Evolutionary conservation across 2,329 filamentous ascomycete genomes (phyloP).

Genomic region (Xylariaceae sp.): DNA sequence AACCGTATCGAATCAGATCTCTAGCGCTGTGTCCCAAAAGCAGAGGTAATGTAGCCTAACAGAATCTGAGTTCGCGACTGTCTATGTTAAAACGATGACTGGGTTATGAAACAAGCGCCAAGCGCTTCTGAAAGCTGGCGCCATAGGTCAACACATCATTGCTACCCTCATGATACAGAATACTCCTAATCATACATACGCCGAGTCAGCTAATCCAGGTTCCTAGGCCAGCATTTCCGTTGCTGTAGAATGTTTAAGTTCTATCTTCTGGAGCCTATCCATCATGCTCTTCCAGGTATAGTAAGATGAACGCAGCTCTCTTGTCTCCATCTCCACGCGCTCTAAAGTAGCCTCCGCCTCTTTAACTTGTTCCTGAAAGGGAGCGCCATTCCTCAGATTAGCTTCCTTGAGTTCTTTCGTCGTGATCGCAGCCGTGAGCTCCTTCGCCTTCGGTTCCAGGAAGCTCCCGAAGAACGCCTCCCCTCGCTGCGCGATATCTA

Average conservation of each 20-base stretch:
- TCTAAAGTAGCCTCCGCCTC: background rate
- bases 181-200: no score
- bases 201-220: no score
- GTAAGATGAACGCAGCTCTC: background rate
- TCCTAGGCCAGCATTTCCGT: conserved; percentile 3
- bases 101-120: no score
- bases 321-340: background rate
- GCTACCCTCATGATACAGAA: no score
- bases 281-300: conserved; percentile 4
- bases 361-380: conserved; percentile 1
- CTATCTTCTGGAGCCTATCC: conserved; percentile 1
- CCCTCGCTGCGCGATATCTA: conserved; percentile 7
- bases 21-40: no score
- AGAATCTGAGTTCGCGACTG: no score
- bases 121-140: no score
- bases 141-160: no score
- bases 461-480: background rate
- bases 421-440: background rate
- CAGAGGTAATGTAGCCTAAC: no score
- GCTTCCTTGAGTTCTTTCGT: conserved; percentile 3
- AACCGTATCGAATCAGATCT: no score
- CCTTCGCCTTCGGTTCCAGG: background rate
- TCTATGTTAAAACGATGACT: no score
- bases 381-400: conserved; percentile 3
- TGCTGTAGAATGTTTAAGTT: conserved; percentile 1